Evolutionary conservation across 768 basidiomycete genomes (phyloP), one percentile per base, ranked within the genome.

Genomic region (Boletus sensibilis): DNA sequence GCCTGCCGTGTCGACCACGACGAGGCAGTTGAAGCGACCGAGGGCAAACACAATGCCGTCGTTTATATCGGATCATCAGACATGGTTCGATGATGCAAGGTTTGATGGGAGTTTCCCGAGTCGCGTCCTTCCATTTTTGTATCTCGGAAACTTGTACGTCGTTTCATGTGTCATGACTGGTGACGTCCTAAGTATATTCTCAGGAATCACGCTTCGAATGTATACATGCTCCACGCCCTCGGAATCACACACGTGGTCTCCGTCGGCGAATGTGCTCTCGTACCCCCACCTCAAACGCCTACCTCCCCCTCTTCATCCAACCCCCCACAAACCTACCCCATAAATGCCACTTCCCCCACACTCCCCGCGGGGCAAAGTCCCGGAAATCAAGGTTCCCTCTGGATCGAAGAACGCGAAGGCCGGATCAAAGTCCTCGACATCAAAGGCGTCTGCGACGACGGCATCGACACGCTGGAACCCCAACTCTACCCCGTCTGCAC

Each of bases 81-180:
- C 86, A n/a, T 98, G 95, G 95, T 97, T 98, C 74, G 88, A 94
- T 64, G 92, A 94, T 69, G 82, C 85, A 34, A 75, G 91, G 57
- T 98, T 98, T 69, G 95, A 98, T 70, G 95, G 96, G 43, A 93
- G 90, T 65, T 95, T 98, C 76, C 96, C 96, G 16, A 93, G 90
- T 65, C 80, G 94, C 23, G 94, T 98, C 59, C 72, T 97, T 57
- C 92, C 92, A 53, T 94, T 92, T 74, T 79, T 98, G 68, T 95
- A 95, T 71, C 81, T 95, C n/a, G 93, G 94, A 35, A 95, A 97
- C 71, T 65, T 97, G 93, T 94, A 69, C 72, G 92, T 87, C 12
- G 53, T 64, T 56, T 50, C 37, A 7, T 21, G 16, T 35, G 23
- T 46, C 12, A 7, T 20, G 34, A 12, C 34, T 6, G 11, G 38